These are phyloP conservation scores for Taphrina betulina DNA, from an alignment of 1,139 yeast species.

Conservation along the genomic window DNA sequence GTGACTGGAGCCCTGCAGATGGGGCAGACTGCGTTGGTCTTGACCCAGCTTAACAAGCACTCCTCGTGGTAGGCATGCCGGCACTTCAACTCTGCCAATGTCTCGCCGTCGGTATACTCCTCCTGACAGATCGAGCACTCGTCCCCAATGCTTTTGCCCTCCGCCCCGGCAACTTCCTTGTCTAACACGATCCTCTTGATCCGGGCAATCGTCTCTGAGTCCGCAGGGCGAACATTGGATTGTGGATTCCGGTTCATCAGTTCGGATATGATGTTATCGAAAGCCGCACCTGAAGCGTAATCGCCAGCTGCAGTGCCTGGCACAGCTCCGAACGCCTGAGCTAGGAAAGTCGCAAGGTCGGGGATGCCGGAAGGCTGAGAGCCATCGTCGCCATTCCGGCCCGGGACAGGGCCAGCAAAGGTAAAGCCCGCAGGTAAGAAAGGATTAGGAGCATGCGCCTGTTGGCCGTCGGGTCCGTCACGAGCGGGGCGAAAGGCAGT, in stretches of 20 bases:
- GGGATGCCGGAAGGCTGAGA: not conserved
- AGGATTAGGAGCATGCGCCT: not conserved
- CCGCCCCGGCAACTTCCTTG: not conserved
- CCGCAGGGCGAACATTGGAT: slow-evolving; percentile 13
- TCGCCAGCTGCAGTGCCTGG: slow-evolving; percentile 12
- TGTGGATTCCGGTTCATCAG: slow-evolving; percentile 30
- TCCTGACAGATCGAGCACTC: slow-evolving; percentile 30
- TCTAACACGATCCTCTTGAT: not conserved
- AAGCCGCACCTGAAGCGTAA: slow-evolving; percentile 17
- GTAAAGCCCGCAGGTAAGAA: no score
- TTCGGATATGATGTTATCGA: slow-evolving; percentile 25
- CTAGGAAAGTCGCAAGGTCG: slow-evolving; percentile 16
- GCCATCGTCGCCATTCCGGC: not conserved
- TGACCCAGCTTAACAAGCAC: slow-evolving; percentile 25
- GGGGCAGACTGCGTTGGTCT: slow-evolving; percentile 24
- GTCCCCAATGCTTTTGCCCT: slow-evolving; percentile 7
- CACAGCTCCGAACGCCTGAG: slow-evolving; percentile 21
- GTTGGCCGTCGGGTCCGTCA: not conserved
- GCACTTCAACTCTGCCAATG: slow-evolving; percentile 16
- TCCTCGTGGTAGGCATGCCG: slow-evolving; percentile 28
- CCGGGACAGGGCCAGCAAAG: not conserved
- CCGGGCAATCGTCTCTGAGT: slow-evolving; percentile 5
- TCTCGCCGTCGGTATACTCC: slow-evolving; percentile 6
- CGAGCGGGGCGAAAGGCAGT: not conserved
- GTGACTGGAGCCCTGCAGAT: slow-evolving; percentile 27